A percentile compares a stretch with the other conserved stretches of the same genome.
Conservation (phyloP, 306 rosid genomes). For the Carpinus viminea region DNA sequence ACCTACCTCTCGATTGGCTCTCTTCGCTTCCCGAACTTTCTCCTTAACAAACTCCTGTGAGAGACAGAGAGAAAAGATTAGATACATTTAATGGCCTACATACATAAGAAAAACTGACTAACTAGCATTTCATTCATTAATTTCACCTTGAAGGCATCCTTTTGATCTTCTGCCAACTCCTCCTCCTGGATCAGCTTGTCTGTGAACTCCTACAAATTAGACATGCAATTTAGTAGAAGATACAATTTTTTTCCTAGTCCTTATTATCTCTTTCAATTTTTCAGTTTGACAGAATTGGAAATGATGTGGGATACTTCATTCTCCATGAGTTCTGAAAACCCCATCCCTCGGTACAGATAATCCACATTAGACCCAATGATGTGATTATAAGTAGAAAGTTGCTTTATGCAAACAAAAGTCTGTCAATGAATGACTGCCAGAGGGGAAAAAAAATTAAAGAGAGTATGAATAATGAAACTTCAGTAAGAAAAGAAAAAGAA, state of each 20-base stretch:
- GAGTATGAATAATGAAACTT: background rate
- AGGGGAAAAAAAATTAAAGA: background rate
- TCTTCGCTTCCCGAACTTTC: constrained; percentile 79
- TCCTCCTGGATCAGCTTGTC: constrained; percentile 68
- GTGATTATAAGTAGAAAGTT: background rate
- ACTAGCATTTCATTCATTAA: constrained; percentile 4
- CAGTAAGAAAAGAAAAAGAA: too few relatives aligned
- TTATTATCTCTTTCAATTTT: background rate
- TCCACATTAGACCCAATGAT: constrained; percentile 13
- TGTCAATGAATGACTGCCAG: constrained; percentile 13
- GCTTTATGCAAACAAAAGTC: background rate
- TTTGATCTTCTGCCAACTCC: constrained; percentile 61
- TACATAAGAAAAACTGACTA: constrained; percentile 1
- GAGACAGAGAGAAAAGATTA: background rate
- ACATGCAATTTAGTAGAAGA: constrained; percentile 13
- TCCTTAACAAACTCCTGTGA: constrained; percentile 76
- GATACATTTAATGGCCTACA: background rate
- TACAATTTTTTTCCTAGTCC: background rate
- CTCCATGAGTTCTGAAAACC: constrained; percentile 3
- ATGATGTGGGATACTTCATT: constrained; percentile 5
- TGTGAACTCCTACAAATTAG: constrained; percentile 71
- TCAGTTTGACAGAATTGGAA: constrained; percentile 2
- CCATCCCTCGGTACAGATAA: constrained; percentile 1
- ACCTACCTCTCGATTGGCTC: constrained; percentile 78
- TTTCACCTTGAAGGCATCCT: constrained; percentile 73